phyloP scores from a whole-genome alignment of 192 early-diverging fungal species.

The Gaertneriomyces semiglobifer region DNA sequence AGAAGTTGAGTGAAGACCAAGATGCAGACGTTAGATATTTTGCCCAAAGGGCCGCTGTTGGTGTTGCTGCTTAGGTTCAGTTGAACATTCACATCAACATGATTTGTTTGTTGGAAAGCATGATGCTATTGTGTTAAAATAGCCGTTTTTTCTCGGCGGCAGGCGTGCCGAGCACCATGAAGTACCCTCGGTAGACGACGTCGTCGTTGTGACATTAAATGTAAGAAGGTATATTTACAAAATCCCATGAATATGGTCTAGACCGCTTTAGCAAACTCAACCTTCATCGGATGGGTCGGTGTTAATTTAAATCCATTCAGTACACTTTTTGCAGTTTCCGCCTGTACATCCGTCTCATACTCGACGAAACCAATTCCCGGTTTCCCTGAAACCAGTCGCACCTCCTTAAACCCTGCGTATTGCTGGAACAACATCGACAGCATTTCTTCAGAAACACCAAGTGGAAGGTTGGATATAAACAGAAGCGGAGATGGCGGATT shows the following conservation, averaged over 20 bases:
- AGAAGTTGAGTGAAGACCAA: constrained; percentile 78
- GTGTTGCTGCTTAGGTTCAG: too few species aligned
- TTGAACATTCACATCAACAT: too few species aligned
- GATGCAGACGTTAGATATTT: constrained; percentile 95
- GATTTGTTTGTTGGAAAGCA: too few species aligned
- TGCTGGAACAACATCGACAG: constrained; percentile 55
- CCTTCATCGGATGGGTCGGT: constrained; percentile 42
- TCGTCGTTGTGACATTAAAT: too few species aligned
- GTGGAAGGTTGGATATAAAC: constrained; percentile 30
- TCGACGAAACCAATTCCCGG: constrained; percentile 67
- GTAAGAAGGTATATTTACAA: too few species aligned
- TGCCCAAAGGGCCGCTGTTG: constrained; percentile 64
- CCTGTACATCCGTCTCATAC: constrained; percentile 53
- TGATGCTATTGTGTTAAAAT: too few species aligned
- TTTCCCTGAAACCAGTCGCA: constrained; percentile 63
- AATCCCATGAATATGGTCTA: too few species aligned
- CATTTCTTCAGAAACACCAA: constrained; percentile 45
- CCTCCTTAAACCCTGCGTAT: constrained; percentile 65
- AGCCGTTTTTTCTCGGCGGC: too few species aligned
- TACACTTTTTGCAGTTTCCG: constrained; percentile 50
- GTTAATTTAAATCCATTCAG: constrained; percentile 54
- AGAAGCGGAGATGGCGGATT: constrained; percentile 16
- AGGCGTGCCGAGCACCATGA: too few species aligned
- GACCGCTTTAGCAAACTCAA: constrained; percentile 44
- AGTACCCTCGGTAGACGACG: too few species aligned